These are phyloP conservation scores for Plantago major DNA, from an alignment of 257 asterid genomes.

Conservation along the genomic window DNA sequence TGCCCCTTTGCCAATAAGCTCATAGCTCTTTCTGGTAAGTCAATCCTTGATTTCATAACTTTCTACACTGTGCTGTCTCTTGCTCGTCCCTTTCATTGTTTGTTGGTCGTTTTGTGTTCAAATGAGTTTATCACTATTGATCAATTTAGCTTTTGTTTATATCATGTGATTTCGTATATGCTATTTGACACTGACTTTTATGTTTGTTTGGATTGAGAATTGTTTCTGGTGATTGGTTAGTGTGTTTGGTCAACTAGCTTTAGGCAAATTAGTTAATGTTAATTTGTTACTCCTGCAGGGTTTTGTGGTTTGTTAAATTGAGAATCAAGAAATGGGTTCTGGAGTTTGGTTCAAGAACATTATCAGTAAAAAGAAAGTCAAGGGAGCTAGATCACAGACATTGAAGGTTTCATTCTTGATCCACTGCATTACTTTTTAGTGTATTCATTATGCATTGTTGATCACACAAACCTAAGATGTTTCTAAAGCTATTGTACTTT, in stretches of 20 bases:
- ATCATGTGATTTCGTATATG: neutral
- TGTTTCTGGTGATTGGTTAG: neutral
- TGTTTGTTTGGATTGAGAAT: neutral
- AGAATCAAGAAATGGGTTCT: slow-evolving; percentile 41
- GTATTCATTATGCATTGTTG: neutral
- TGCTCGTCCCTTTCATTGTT: slow-evolving; percentile 16
- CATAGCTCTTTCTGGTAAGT: slow-evolving; percentile 31
- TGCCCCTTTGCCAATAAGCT: slow-evolving; percentile 29
- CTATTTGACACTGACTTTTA: neutral
- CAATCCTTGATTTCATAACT: slow-evolving; percentile 16
- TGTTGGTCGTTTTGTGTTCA: no score
- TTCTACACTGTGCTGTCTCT: slow-evolving; percentile 18
- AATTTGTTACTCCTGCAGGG: slow-evolving; percentile 29
- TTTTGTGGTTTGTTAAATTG: slow-evolving; percentile 18
- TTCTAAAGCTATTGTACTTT: no score
- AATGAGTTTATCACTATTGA: no score
- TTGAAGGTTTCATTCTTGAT: slow-evolving; percentile 35
- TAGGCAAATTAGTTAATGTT: neutral
- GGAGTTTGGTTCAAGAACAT: slow-evolving; percentile 53
- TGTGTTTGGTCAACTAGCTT: neutral
- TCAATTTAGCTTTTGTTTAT: no score
- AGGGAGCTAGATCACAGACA: slow-evolving; percentile 40
- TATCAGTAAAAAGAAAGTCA: slow-evolving; percentile 38
- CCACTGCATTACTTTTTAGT: no score
- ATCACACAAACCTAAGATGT: no score